Percentiles rank a stretch among this genome's conserved stretches.
Evolutionary conservation across 1,284 basidiomycete species (phyloP).

Genomic region (Chondrostereum purpureum): DNA sequence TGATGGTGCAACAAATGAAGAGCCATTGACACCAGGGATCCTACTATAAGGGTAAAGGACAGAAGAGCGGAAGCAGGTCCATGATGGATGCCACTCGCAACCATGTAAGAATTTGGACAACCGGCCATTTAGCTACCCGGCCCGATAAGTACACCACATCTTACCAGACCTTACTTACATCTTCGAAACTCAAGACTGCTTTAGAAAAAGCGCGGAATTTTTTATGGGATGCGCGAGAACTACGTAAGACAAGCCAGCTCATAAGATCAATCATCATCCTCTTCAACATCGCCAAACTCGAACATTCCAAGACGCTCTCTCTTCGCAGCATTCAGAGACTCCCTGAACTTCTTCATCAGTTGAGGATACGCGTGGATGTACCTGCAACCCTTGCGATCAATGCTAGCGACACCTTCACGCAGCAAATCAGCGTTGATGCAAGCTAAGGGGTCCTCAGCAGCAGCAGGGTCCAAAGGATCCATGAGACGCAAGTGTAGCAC

Average conservation of each 20-base stretch:
- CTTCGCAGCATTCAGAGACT: slow-evolving; percentile 63
- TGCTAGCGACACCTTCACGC: slow-evolving; percentile 69
- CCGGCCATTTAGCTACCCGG: too few relatives aligned
- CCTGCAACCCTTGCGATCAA: slow-evolving; percentile 74
- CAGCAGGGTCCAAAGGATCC: slow-evolving; percentile 70
- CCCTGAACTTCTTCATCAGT: slow-evolving; percentile 60
- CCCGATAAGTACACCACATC: too few relatives aligned
- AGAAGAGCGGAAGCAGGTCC: too few relatives aligned
- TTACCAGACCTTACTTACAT: too few relatives aligned
- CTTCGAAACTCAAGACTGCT: too few relatives aligned
- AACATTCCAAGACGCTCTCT: slow-evolving; percentile 78
- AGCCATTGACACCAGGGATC: too few relatives aligned
- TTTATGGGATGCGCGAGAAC: too few relatives aligned
- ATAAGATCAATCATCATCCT: slow-evolving; percentile 49
- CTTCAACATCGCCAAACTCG: slow-evolving; percentile 80
- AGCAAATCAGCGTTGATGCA: slow-evolving; percentile 83
- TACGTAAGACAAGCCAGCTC: too few relatives aligned
- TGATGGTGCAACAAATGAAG: slow-evolving; percentile 19
- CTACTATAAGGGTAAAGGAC: too few relatives aligned
- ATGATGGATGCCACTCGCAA: too few relatives aligned
- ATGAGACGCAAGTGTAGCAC: slow-evolving; percentile 82
- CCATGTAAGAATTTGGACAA: too few relatives aligned
- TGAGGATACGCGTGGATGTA: slow-evolving; percentile 71
- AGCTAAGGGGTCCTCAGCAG: slow-evolving; percentile 60
- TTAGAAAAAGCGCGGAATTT: too few relatives aligned